Evolutionary conservation across 306 rosid species (phyloP), one percentile per base, ranked within the genome.

Genomic region (Sesbania bispinosa): DNA sequence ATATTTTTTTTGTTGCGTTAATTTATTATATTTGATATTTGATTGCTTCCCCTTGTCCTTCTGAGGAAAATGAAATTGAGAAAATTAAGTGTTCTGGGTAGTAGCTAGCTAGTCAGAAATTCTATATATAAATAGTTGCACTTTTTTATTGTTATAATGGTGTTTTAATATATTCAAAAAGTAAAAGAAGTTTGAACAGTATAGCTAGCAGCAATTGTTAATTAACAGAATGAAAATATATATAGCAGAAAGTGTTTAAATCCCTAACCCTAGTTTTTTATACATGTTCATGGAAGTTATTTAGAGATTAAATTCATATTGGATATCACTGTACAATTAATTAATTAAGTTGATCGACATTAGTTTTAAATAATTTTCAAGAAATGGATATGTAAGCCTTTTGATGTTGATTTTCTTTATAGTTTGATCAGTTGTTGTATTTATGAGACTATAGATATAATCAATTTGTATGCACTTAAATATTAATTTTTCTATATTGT

Each of bases 181-280:
- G 75, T 66, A 43, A 79, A 75, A 33, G 19, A 18, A 67, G 18
- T 51, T 57, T 72, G 74, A 79, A 83, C 60, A 73, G 60, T 42
- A n/a, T n/a, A n/a, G n/a, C n/a, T n/a, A n/a, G n/a, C n/a, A n/a
- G n/a, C n/a, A n/a, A n/a, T n/a, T n/a, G n/a, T n/a, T n/a, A n/a
- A n/a, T n/a, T n/a, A n/a, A n/a, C n/a, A n/a, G n/a, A n/a, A n/a
- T n/a, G n/a, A n/a, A n/a, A n/a, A n/a, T 18, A 47, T 24, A 57
- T 54, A 43, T 42, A 62, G 24, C 24, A n/a, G 30, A 41, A 53
- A 15, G 63, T 48, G 53, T 45, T 65, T 36, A 24, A 69, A 42
- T 9, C 19, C 62, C 54, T 20, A 82, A 75, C 85, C 85, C 87
- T 83, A 85, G 75, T 63, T 79, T 62, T 33, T 33, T 47, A 10